Evolutionary conservation across 2,329 filamentous ascomycete species (phyloP).

Genomic region (Cordyceps militaris): DNA sequence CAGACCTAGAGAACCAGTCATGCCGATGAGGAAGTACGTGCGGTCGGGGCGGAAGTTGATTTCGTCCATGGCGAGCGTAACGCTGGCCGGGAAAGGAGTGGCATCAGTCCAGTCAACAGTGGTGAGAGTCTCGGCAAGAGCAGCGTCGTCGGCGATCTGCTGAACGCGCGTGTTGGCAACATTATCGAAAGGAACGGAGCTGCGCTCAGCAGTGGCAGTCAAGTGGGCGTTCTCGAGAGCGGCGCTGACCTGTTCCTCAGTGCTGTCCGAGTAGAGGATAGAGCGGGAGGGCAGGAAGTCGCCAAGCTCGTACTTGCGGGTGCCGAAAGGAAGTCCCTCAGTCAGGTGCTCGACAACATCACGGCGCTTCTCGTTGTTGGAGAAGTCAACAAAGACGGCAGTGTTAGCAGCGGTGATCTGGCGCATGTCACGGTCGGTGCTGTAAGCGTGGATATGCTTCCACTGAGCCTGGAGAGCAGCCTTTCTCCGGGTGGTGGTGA

Average conservation of each 20-base stretch:
- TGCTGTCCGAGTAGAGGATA: conserved; percentile 10
- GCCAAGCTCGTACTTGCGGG: conserved; percentile 10
- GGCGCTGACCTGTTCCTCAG: conserved; percentile 8
- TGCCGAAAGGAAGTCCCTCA: conserved; percentile 10
- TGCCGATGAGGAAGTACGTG: conserved; percentile 13
- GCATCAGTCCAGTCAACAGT: conserved; percentile 12
- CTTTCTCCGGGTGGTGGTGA: conserved; percentile 11
- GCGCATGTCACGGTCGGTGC: conserved; percentile 9
- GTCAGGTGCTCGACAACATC: conserved; percentile 11
- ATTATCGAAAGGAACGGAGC: conserved; percentile 10
- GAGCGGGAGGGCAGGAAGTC: conserved; percentile 11
- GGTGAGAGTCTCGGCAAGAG: conserved; percentile 9
- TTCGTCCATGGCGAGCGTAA: conserved; percentile 12
- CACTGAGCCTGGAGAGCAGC: conserved; percentile 7
- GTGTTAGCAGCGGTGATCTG: conserved; percentile 11
- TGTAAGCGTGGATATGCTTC: conserved; percentile 12
- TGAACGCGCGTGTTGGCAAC: conserved; percentile 11
- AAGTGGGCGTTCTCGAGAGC: conserved; percentile 5
- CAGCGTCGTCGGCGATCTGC: conserved; percentile 8
- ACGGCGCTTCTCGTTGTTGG: conserved; percentile 7
- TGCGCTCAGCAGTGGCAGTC: neutral
- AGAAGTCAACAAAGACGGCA: conserved; percentile 10
- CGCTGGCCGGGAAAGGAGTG: conserved; percentile 10
- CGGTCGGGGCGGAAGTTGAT: conserved; percentile 9
- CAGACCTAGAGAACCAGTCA: conserved; percentile 12